phyloP scores from a whole-genome alignment of 2,329 filamentous ascomycete species.

The Fusarium illudens region DNA sequence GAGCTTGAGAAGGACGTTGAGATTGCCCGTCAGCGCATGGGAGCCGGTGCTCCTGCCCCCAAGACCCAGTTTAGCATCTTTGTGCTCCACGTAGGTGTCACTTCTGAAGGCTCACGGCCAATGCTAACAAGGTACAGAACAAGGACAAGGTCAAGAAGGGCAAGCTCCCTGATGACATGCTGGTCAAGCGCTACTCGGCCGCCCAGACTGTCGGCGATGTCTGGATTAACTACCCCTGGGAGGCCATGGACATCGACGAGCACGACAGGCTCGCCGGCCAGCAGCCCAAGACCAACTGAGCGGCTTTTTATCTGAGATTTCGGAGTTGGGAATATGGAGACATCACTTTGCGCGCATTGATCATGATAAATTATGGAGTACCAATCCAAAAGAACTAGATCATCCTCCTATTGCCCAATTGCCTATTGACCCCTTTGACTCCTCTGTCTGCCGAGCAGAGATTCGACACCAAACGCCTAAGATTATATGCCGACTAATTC shows the following conservation, averaged over 20 bases:
- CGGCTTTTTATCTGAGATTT: constrained; percentile 19
- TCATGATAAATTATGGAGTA: constrained; percentile 20
- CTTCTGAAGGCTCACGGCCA: fast-evolving
- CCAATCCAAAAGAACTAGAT: constrained; percentile 12
- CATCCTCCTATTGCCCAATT: not conserved
- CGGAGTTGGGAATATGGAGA: constrained; percentile 34
- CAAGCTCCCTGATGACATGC: constrained; percentile 78
- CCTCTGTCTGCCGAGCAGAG: not conserved
- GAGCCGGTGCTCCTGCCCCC: constrained; percentile 59
- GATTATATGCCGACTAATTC: not conserved
- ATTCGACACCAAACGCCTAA: not conserved
- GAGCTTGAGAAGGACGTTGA: constrained; percentile 96
- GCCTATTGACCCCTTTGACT: not conserved
- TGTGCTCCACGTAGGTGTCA: constrained; percentile 80
- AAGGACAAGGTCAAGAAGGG: constrained; percentile 99
- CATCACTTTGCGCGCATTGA: constrained; percentile 10
- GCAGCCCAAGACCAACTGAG: constrained; percentile 45
- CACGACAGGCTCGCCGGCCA: constrained; percentile 77
- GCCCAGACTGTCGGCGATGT: constrained; percentile 90
- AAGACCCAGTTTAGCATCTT: constrained; percentile 94
- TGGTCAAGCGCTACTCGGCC: constrained; percentile 80
- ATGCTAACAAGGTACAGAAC: constrained; percentile 65
- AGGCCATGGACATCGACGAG: constrained; percentile 92
- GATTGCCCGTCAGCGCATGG: constrained; percentile 76
- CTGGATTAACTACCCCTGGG: constrained; percentile 99